These are phyloP conservation scores for Caloboletus firmus DNA, from an alignment of 1,284 basidiomycete genomes.

Conservation along the genomic window DNA sequence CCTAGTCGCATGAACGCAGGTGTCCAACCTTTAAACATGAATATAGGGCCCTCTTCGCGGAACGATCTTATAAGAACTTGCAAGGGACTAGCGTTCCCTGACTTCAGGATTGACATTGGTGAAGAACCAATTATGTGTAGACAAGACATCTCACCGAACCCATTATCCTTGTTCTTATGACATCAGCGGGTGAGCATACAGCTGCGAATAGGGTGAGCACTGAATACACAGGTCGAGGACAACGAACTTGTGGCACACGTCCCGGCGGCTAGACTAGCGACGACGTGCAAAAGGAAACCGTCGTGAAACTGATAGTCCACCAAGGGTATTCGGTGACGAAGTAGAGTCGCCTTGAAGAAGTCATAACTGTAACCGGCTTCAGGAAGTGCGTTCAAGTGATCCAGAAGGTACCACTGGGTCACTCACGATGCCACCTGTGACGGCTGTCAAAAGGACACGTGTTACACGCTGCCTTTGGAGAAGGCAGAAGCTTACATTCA, in stretches of 20 bases:
- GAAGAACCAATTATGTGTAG: not conserved
- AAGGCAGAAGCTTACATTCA: slow-evolving; percentile 65
- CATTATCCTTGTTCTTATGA: slow-evolving; percentile 79
- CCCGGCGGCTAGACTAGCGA: slow-evolving; percentile 69
- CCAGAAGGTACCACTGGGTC: not conserved
- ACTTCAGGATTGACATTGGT: slow-evolving; percentile 37
- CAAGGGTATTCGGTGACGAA: slow-evolving; percentile 54
- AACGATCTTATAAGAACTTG: slow-evolving; percentile 59
- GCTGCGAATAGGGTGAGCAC: slow-evolving; percentile 44
- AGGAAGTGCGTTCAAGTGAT: slow-evolving; percentile 2
- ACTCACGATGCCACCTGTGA: slow-evolving; percentile 88
- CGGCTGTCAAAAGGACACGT: slow-evolving; percentile 41
- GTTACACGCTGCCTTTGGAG: slow-evolving; percentile 5
- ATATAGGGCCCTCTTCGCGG: slow-evolving; percentile 73
- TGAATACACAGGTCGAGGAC: not conserved
- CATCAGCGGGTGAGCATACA: slow-evolving; percentile 87
- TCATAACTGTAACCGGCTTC: slow-evolving; percentile 64
- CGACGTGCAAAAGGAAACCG: slow-evolving; percentile 61
- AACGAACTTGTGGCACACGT: slow-evolving; percentile 82
- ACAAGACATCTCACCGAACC: slow-evolving; percentile 52
- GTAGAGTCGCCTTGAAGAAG: slow-evolving; percentile 73
- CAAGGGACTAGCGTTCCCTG: slow-evolving; percentile 46
- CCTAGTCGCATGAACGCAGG: slow-evolving; percentile 83
- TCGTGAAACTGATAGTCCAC: slow-evolving; percentile 72
- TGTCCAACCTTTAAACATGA: slow-evolving; percentile 89